phyloP scores from a whole-genome alignment of 257 asterid genomes.

The Nicotiana sylvestris region DNA sequence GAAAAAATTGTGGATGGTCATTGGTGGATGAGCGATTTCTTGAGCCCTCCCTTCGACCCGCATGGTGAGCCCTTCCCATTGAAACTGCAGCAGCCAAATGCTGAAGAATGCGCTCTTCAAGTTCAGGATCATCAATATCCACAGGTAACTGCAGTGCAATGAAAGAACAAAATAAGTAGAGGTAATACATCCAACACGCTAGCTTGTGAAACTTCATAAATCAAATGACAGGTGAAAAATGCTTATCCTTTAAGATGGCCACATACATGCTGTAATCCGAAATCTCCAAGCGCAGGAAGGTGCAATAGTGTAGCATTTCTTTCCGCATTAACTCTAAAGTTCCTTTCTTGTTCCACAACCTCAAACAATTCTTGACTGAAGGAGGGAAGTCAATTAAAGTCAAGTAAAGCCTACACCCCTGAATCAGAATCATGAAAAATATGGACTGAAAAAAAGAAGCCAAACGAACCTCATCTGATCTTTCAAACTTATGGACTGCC shows the following conservation, averaged over 20 bases:
- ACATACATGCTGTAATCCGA: constrained; percentile 77
- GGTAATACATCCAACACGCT: neutral
- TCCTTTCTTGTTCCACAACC: constrained; percentile 75
- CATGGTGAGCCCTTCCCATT: constrained; percentile 71
- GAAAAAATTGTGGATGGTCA: constrained; percentile 50
- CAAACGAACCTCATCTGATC: constrained; percentile 62
- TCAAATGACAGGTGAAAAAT: neutral
- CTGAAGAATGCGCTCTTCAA: constrained; percentile 84
- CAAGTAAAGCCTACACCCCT: neutral
- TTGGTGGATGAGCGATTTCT: constrained; percentile 54
- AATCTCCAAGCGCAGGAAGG: constrained; percentile 72
- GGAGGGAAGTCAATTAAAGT: neutral
- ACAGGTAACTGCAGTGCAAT: constrained; percentile 54
- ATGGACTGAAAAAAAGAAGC: constrained; percentile 13
- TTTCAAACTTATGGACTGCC: constrained; percentile 80
- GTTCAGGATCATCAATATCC: constrained; percentile 57
- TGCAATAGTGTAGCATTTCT: constrained; percentile 63
- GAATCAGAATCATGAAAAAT: neutral
- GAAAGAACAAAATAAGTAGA: constrained; percentile 18
- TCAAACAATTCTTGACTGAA: constrained; percentile 97
- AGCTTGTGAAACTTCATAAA: neutral
- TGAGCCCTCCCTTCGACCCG: constrained; percentile 59
- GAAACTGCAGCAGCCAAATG: constrained; percentile 95
- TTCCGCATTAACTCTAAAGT: constrained; percentile 49
- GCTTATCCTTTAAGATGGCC: constrained; percentile 12